Conservation (phyloP, 2,329 filamentous ascomycete genomes). For the Ambrosiella beaveri region DNA sequence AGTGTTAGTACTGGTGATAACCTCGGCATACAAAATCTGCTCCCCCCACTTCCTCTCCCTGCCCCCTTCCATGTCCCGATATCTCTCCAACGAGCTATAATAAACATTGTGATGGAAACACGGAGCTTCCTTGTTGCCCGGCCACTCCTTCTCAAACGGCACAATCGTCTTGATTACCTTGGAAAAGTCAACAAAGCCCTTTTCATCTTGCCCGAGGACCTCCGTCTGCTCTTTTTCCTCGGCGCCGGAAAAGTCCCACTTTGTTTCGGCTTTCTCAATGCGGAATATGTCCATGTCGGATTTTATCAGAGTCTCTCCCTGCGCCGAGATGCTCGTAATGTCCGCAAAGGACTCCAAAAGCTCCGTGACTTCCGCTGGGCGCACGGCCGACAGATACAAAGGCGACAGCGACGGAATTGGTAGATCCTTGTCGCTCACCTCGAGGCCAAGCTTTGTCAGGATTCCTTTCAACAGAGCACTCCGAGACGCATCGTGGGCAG, state of each 20-base stretch:
- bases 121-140: conserved; percentile 56
- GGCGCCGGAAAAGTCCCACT: conserved; percentile 33
- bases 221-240: conserved; percentile 1
- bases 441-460: conserved; percentile 64
- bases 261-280: conserved; percentile 48
- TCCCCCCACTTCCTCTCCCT: conserved; percentile 51
- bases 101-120: conserved; percentile 73
- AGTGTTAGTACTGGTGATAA: conserved; percentile 86
- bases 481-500: conserved; percentile 51
- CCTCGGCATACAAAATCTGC: conserved; percentile 70
- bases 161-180: conserved; percentile 56
- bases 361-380: conserved; percentile 44
- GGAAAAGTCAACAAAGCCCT: conserved; percentile 58
- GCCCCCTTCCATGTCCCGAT: conserved; percentile 36
- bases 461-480: conserved; percentile 63
- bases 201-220: conserved; percentile 18
- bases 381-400: conserved; percentile 57
- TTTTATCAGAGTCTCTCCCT: conserved; percentile 51
- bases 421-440: conserved; percentile 51
- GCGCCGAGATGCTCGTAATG: conserved; percentile 45
- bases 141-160: conserved; percentile 50
- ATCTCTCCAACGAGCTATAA: conserved; percentile 53
- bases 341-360: conserved; percentile 50
- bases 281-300: conserved; percentile 73
- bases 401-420: conserved; percentile 63